Base-by-base conservation (phyloP, 805 yeast genomes). In the Kuraishia ogatae region DNA sequence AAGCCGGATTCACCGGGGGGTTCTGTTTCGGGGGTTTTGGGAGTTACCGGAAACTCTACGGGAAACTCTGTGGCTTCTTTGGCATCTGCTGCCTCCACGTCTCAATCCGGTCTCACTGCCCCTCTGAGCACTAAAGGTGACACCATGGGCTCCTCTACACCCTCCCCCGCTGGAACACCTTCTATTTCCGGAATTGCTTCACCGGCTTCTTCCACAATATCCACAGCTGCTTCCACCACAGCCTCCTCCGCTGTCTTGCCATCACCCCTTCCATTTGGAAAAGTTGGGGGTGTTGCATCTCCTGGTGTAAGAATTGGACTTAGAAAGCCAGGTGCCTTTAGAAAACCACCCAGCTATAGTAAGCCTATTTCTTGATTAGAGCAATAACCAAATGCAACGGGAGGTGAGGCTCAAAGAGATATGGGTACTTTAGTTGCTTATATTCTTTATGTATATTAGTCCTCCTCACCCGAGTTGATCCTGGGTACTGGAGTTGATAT, bases 241-340 rank as follows among this genome's bases (percentile, higher is more conserved):
- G 19, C 29, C 7, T 24, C 50, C 4, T 17, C 50, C 13, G 7
- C 43, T 13, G 43, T 35, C 4, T 35, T 35, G 43, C 17, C 43
- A 35, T 35, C 43, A 8, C 43, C 43, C 13, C 43, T 35, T 15
- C 13, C 43, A 15, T 35, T 8, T 15, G 43, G 43, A 8, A 5
- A 35, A 35, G n/a, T 15, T 13, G n/a, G 43, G n/a, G 28, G 28
- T 4, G 13, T 23, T 48, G 10, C 50, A 17, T 22, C 50, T 11
- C 26, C 39, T 51, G 53, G 53, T n/a, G 24, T 51, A 21, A 54
- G 56, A 23, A 22, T 46, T 21, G 64, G 69, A 19, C 60, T 68
- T 22, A 55, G 70, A 39, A 68, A 63, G 52, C 73, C 73, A 0
- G 67, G 70, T 1, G 71, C 73, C 0, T 69, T 69, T 52, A 58